These are phyloP conservation scores for Colletotrichum neosansevieriae DNA, from an alignment of 2,329 filamentous ascomycete genomes.

Conservation along the genomic window DNA sequence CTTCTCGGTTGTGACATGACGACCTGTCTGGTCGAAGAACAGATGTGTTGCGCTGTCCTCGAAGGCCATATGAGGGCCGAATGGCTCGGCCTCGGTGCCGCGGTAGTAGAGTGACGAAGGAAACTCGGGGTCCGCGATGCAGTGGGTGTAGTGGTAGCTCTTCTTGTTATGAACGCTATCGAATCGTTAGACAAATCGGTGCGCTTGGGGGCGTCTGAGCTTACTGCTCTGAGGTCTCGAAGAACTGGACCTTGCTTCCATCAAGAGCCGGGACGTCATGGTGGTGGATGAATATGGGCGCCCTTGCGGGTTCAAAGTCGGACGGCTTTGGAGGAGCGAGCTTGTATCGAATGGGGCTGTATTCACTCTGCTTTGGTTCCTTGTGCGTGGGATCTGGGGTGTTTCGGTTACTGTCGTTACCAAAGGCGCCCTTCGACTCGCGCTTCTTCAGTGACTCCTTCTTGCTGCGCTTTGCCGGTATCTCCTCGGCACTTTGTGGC, in stretches of 20 bases:
- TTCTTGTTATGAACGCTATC: constrained; percentile 72
- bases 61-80: constrained; percentile 87
- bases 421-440: constrained; percentile 67
- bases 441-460: constrained; percentile 78
- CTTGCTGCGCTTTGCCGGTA: constrained; percentile 61
- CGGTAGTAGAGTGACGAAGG: constrained; percentile 90
- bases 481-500: constrained; percentile 49
- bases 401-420: constrained; percentile 63
- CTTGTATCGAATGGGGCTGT: constrained; percentile 70
- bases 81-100: constrained; percentile 87
- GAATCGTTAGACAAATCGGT: constrained; percentile 22
- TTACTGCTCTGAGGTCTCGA: constrained; percentile 74
- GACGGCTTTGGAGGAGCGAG: constrained; percentile 71
- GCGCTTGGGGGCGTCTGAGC: constrained; percentile 44
- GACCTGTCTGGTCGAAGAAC: constrained; percentile 81
- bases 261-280: constrained; percentile 64
- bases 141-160: constrained; percentile 89
- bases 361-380: constrained; percentile 54
- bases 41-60: constrained; percentile 91
- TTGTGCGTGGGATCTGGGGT: constrained; percentile 67
- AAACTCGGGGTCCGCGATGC: constrained; percentile 89
- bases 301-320: constrained; percentile 71
- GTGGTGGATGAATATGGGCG: constrained; percentile 68
- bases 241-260: constrained; percentile 67
- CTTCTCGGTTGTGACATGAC: constrained; percentile 88